A percentile compares a stretch with the other conserved stretches of the same genome.
Evolutionary conservation across 306 rosid genomes (phyloP).

Genomic region (Sindora glabra): DNA sequence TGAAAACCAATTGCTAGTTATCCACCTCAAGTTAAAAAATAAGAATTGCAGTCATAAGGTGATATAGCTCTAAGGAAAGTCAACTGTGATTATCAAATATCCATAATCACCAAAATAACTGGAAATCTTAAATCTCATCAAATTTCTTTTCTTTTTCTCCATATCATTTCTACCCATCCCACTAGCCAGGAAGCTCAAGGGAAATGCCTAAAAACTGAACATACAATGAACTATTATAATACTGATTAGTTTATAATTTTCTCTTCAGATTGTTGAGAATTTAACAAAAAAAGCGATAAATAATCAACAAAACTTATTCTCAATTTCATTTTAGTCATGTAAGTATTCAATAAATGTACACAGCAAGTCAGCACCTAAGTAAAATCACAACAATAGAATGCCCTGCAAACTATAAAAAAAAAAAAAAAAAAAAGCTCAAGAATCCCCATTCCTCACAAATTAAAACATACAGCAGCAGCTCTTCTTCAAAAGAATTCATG

Average conservation of each 20-base stretch:
- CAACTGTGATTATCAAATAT: neutral
- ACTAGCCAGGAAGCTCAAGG: neutral
- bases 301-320: neutral
- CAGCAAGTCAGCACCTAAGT: too few relatives aligned
- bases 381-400: too few relatives aligned
- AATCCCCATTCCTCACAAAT: too few relatives aligned
- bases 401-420: too few relatives aligned
- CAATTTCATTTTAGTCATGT: too few relatives aligned
- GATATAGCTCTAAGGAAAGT: too few relatives aligned
- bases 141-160: neutral
- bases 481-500: too few relatives aligned
- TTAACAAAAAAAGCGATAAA: neutral
- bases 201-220: neutral
- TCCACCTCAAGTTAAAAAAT: too few relatives aligned
- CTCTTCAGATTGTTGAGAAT: neutral
- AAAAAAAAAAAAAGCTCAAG: too few relatives aligned
- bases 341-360: too few relatives aligned
- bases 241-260: neutral
- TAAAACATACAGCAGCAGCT: too few relatives aligned
- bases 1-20: too few relatives aligned
- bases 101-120: neutral
- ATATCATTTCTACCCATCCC: neutral
- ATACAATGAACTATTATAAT: neutral
- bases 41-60: neutral
- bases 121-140: neutral